Conservation (phyloP, 2,329 filamentous ascomycete genomes). For the Aureobasidium sp. region DNA sequence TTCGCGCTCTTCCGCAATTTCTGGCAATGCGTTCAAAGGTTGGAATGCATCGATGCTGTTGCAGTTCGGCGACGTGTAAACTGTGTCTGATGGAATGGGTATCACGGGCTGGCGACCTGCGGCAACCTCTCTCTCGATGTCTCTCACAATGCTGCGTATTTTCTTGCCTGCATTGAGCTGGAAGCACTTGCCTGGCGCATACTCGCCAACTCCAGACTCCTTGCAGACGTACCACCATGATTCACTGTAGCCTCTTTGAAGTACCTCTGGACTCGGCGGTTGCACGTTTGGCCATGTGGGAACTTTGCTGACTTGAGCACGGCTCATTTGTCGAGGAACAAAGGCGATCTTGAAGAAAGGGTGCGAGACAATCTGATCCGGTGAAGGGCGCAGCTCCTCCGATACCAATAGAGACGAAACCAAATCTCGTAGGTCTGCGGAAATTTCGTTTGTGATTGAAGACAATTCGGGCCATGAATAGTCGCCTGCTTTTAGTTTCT, state of each 20-base stretch:
- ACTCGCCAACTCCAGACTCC: constrained; percentile 44
- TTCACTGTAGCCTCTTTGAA: constrained; percentile 43
- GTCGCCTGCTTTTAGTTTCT: constrained; percentile 59
- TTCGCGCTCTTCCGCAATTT: constrained; percentile 36
- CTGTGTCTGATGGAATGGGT: constrained; percentile 42
- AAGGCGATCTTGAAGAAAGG: constrained; percentile 72
- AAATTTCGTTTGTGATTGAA: constrained; percentile 62
- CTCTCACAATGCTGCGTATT: constrained; percentile 43
- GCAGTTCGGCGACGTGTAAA: constrained; percentile 42
- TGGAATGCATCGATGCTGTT: constrained; percentile 33
- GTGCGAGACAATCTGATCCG: constrained; percentile 72
- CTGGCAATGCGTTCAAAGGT: constrained; percentile 29
- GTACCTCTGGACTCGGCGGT: constrained; percentile 37
- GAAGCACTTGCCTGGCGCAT: constrained; percentile 40
- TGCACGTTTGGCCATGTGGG: constrained; percentile 42
- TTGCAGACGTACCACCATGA: constrained; percentile 46
- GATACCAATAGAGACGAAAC: constrained; percentile 70
- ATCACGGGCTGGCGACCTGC: constrained; percentile 42
- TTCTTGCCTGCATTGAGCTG: constrained; percentile 40
- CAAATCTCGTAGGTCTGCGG: constrained; percentile 67
- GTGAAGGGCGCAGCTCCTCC: constrained; percentile 65
- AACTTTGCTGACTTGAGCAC: constrained; percentile 37
- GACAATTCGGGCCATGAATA: constrained; percentile 71
- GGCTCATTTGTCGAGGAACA: constrained; percentile 53
- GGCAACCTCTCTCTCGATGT: constrained; percentile 44